These are phyloP conservation scores for Malus hybrid DNA, from an alignment of 331 rosid species.

Conservation along the genomic window DNA sequence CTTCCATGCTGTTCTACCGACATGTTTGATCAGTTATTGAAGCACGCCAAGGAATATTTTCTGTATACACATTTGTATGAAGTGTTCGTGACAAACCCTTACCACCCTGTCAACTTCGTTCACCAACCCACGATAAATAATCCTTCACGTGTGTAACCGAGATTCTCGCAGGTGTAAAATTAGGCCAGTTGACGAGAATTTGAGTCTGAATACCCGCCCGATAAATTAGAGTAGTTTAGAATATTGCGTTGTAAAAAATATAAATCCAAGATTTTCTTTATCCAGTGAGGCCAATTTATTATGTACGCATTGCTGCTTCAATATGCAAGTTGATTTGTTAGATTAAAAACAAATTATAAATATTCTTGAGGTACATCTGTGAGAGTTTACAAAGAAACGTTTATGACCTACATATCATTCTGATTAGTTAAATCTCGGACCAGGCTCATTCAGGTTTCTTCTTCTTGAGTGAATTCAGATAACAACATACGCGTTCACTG, in stretches of 20 bases:
- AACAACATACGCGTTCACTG: neutral
- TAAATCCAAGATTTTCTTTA: too few species aligned
- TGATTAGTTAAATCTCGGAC: neutral
- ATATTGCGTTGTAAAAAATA: too few species aligned
- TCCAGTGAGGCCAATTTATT: too few species aligned
- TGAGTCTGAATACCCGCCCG: neutral
- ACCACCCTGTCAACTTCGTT: neutral
- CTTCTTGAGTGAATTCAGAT: neutral
- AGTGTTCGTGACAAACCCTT: neutral
- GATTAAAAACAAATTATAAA: neutral
- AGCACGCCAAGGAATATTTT: too few species aligned
- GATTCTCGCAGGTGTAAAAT: neutral
- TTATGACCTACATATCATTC: neutral
- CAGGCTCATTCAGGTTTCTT: neutral
- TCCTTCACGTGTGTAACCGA: too few species aligned
- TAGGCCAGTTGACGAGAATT: neutral
- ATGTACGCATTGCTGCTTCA: too few species aligned
- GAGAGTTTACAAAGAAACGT: constrained; percentile 1
- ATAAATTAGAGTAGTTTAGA: too few species aligned
- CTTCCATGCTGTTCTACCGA: too few species aligned
- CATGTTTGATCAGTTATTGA: too few species aligned
- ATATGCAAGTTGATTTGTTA: too few species aligned
- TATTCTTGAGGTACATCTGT: neutral
- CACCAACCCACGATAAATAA: neutral
- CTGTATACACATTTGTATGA: neutral